Base-by-base conservation (phyloP, 345 rosid species). In the Murraya koenigii region DNA sequence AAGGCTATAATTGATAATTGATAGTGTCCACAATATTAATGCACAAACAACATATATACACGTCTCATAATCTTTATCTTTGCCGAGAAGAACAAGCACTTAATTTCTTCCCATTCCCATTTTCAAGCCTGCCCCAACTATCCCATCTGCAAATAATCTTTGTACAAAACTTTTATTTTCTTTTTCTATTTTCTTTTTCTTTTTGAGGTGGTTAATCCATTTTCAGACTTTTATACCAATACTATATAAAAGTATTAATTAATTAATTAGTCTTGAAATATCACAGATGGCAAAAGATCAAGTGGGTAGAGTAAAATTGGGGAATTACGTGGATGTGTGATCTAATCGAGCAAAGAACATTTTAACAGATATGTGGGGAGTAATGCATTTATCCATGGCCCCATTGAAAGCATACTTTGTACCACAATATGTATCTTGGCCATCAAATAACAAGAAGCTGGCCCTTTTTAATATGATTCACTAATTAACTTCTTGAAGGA, bases 61-160 rank as follows among this genome's bases (percentile, higher is more conserved):
- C 66, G 75, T 33, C 13, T 54, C 63, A 32, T 49, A 20, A 26
- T 36, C 6, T 33, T 7, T 22, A 7, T 33, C 26, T 54, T 60
- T 61, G 71, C 1, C 6, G 61, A 22, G 32, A 69, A 73, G 36
- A 23, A 64, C 4, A 26, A 66, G 49, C 60, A 55, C 14, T 15
- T n/a, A n/a, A n/a, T n/a, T 54, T 39, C 36, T n/a, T 7, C 11
- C 33, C 58, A 66, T n/a, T 7, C 6, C 33, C 49, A 61, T 64
- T 80, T 80, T 85, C 86, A 73, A 69, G 88, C 84, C 83, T 79
- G 69, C 79, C 86, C 49, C 82, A 83, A 72, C 88, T 4, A 77
- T 72, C 77, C 71, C 75, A 84, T 81, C 74, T 76, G 17, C 84
- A 66, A 52, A 15, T 17, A 52, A 52, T 17, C 55, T 47, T 52